A percentile compares a stretch with the other conserved stretches of the same genome.
Evolutionary conservation across 2,329 filamentous ascomycete species (phyloP).

Genomic region (Pseudogymnoascus sp.): DNA sequence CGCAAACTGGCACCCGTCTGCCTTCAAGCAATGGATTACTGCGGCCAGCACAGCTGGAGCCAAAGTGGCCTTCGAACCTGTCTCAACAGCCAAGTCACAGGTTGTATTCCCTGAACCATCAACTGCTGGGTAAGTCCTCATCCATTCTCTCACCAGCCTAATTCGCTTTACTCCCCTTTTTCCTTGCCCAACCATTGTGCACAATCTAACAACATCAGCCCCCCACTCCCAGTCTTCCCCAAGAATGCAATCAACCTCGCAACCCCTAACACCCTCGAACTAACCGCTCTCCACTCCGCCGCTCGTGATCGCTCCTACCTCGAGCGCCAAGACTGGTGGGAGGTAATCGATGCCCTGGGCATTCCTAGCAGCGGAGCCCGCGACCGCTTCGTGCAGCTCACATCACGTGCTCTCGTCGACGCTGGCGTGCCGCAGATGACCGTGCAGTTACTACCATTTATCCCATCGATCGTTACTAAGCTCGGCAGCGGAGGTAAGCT

Average conservation of each 20-base stretch:
- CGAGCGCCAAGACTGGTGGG: conserved; percentile 68
- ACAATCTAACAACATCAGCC: background rate
- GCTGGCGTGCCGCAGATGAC: conserved; percentile 75
- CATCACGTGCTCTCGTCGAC: conserved; percentile 61
- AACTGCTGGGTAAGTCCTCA: background rate
- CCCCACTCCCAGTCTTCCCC: conserved; percentile 42
- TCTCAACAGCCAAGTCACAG: conserved; percentile 71
- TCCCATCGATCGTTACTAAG: conserved; percentile 79
- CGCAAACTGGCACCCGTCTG: conserved; percentile 69
- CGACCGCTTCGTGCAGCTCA: conserved; percentile 63
- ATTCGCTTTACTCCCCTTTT: background rate
- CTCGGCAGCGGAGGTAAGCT: conserved; percentile 48
- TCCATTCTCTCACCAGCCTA: too few relatives aligned
- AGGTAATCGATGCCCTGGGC: conserved; percentile 69
- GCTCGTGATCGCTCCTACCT: conserved; percentile 52
- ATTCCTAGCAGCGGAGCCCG: conserved; percentile 63
- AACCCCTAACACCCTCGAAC: conserved; percentile 77
- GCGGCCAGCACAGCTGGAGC: conserved; percentile 49
- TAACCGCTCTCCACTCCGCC: conserved; percentile 67
- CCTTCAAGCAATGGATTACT: conserved; percentile 62
- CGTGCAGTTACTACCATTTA: conserved; percentile 79
- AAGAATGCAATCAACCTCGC: conserved; percentile 61
- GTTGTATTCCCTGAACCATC: conserved; percentile 50
- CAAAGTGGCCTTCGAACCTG: conserved; percentile 76
- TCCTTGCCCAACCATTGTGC: background rate